Evolutionary conservation across 768 basidiomycete genomes (phyloP).

Genomic region (Boletales sp.): DNA sequence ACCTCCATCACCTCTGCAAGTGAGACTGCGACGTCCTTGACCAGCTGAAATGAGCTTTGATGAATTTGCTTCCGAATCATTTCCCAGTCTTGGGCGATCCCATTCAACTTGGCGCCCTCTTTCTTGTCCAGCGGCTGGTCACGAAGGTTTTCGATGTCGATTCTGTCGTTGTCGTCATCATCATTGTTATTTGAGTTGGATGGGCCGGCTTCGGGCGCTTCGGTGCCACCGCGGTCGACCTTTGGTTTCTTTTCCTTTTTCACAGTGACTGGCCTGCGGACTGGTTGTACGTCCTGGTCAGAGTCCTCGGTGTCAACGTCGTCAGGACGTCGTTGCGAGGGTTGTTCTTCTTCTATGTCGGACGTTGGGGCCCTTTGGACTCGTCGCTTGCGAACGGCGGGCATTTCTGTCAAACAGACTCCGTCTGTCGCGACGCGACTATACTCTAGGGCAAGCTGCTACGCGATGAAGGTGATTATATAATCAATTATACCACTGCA

Average conservation of each 20-base stretch:
- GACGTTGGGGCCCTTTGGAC: slow-evolving; percentile 46
- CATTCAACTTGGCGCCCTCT: slow-evolving; percentile 50
- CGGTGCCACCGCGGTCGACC: slow-evolving; percentile 20
- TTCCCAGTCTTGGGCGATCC: slow-evolving; percentile 62
- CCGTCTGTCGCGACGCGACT: slow-evolving; percentile 18
- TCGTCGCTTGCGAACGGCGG: slow-evolving; percentile 29
- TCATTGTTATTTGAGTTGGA: slow-evolving; percentile 14
- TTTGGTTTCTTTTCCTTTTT: slow-evolving; percentile 33
- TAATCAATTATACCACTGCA: slow-evolving; percentile 3
- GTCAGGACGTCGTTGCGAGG: slow-evolving; percentile 34
- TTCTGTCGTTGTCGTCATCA: slow-evolving; percentile 43
- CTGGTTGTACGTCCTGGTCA: slow-evolving; percentile 40
- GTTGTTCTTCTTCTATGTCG: slow-evolving; percentile 61
- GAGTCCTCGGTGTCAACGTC: slow-evolving; percentile 37
- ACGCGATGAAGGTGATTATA: slow-evolving; percentile 19
- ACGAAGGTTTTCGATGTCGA: slow-evolving; percentile 58
- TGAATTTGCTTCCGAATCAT: slow-evolving; percentile 48
- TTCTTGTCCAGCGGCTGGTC: slow-evolving; percentile 63
- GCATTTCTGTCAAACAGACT: slow-evolving; percentile 24
- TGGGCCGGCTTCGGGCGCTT: slow-evolving; percentile 19
- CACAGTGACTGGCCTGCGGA: slow-evolving; percentile 24
- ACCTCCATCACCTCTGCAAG: slow-evolving; percentile 62
- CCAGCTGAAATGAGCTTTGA: slow-evolving; percentile 38
- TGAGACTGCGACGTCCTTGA: slow-evolving; percentile 51
- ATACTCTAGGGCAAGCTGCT: slow-evolving; percentile 26